Evolutionary conservation across 371 early-diverging fungal genomes (phyloP).

Genomic region (Zychaea mexicana): DNA sequence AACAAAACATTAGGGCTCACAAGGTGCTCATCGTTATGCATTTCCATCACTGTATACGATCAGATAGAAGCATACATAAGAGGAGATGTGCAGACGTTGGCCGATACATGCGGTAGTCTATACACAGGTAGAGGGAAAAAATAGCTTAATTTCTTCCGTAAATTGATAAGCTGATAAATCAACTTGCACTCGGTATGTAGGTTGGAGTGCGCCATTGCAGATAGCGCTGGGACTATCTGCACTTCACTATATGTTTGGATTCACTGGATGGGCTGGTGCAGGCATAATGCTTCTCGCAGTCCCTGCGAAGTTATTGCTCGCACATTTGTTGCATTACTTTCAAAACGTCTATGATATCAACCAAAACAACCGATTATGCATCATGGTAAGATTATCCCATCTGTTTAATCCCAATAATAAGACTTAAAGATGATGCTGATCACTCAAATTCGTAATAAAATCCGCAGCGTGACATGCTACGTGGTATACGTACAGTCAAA

Average conservation of each 20-base stretch:
- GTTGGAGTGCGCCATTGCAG: constrained; percentile 93
- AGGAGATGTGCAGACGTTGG: constrained; percentile 81
- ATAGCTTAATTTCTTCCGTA: not conserved
- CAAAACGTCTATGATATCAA: constrained; percentile 89
- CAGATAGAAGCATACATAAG: not conserved
- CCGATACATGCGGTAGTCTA: constrained; percentile 70
- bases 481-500: constrained; percentile 92
- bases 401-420: no score
- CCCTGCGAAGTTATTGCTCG: constrained; percentile 70
- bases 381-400: constrained; percentile 56
- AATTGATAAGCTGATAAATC: not conserved
- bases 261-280: constrained; percentile 87
- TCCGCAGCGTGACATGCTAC: constrained; percentile 73
- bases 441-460: constrained; percentile 6
- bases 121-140: constrained; percentile 46
- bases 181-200: constrained; percentile 9
- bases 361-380: constrained; percentile 85
- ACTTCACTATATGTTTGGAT: constrained; percentile 81
- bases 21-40: no score
- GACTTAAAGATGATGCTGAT: no score
- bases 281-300: constrained; percentile 77
- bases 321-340: constrained; percentile 63
- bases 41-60: no score
- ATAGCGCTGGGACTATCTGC: constrained; percentile 77
- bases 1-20: no score